These are phyloP conservation scores for Camellia oleifera DNA, from an alignment of 179 eudicot genomes.

Conservation along the genomic window DNA sequence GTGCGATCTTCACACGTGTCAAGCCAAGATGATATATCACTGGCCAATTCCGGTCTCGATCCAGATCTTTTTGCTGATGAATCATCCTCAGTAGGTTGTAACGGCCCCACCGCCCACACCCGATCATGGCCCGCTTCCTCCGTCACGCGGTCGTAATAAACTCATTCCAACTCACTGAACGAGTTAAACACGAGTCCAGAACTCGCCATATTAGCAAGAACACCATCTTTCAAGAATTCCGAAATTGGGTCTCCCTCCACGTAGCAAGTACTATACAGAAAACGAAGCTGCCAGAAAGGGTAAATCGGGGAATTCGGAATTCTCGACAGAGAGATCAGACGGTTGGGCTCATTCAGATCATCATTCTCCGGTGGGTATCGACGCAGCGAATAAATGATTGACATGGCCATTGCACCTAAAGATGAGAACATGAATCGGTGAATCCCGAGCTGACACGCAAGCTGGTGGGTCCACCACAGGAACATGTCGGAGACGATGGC, in stretches of 20 bases:
- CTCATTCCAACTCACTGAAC: constrained; percentile 36
- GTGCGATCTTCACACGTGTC: constrained; percentile 36
- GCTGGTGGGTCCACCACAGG: constrained; percentile 52
- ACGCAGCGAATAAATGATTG: constrained; percentile 26
- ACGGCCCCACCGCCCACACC: constrained; percentile 41
- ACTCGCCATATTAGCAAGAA: constrained; percentile 34
- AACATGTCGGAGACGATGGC: constrained; percentile 69
- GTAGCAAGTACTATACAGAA: constrained; percentile 20
- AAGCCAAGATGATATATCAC: constrained; percentile 42
- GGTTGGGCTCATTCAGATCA: constrained; percentile 1
- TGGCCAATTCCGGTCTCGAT: constrained; percentile 26
- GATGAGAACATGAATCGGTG: constrained; percentile 49
- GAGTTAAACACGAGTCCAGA: constrained; percentile 38
- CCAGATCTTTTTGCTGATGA: constrained; percentile 25
- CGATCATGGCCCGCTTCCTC: constrained; percentile 24
- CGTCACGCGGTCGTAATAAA: constrained; percentile 29
- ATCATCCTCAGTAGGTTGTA: constrained; percentile 23
- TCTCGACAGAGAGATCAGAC: constrained; percentile 20
- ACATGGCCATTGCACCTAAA: constrained; percentile 31
- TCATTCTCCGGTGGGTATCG: constrained; percentile 17
- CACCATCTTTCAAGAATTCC: constrained; percentile 29
- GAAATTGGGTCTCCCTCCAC: constrained; percentile 31
- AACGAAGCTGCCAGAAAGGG: constrained; percentile 28
- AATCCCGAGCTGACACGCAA: constrained; percentile 39
- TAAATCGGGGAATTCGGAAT: constrained; percentile 14